These are phyloP conservation scores for Aspergillus candidus DNA, from an alignment of 2,329 filamentous ascomycete species.

Conservation along the genomic window DNA sequence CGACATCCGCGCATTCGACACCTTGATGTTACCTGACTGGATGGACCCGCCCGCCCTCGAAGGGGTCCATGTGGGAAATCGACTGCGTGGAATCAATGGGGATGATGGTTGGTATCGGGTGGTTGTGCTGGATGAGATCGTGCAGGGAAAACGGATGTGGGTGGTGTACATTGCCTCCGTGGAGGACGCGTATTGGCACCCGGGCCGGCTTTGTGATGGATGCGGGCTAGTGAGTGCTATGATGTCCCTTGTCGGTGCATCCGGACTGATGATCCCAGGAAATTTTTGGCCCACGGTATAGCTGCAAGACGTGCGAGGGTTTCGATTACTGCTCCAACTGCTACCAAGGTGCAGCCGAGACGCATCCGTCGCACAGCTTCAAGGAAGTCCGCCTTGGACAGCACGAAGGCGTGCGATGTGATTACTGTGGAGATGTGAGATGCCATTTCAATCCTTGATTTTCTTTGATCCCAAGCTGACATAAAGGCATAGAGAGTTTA, in stretches of 20 bases:
- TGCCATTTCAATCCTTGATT: not conserved
- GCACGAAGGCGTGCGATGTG: not conserved
- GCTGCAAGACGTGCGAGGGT: not conserved
- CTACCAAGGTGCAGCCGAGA: not conserved
- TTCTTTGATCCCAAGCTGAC: not conserved
- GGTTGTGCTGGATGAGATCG: not conserved
- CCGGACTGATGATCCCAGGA: too few species aligned
- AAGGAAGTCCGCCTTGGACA: not conserved
- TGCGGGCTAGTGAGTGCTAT: not conserved
- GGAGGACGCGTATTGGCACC: not conserved
- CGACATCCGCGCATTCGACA: not conserved
- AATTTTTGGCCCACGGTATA: not conserved
- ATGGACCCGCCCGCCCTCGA: not conserved
- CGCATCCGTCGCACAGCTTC: not conserved
- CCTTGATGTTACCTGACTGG: not conserved
- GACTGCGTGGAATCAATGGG: not conserved
- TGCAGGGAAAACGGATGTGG: not conserved
- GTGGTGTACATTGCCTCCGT: not conserved
- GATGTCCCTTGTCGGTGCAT: too few species aligned
- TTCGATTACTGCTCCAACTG: conserved; percentile 1
- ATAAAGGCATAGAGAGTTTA: not conserved
- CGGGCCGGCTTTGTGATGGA: not conserved
- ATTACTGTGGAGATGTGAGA: not conserved
- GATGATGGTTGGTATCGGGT: not conserved
- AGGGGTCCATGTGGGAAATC: not conserved